Base-by-base conservation (phyloP, 2,329 filamentous ascomycete species). In the Pyrenochaeta sp. region DNA sequence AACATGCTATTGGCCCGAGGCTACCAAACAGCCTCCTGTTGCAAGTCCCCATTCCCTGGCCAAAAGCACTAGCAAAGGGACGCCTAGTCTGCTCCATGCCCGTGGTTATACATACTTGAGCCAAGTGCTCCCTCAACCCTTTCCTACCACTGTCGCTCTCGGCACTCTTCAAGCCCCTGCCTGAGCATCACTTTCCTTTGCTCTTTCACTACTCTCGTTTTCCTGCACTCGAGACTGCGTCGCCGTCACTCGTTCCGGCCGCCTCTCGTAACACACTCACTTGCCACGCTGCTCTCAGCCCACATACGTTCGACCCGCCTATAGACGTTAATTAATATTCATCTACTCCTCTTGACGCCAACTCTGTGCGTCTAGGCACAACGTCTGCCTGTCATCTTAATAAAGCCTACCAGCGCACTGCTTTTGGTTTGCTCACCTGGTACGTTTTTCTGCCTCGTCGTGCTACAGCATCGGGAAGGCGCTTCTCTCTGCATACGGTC, bases 181-280 rank as follows among this genome's bases (percentile, higher is more conserved):
- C 60, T 53, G n/a, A n/a, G 42, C 56, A 60, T 56, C 53, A 48
- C 32, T 46, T n/a, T 44, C 38, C 23, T 51, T 48, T 34, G 44
- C 57, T 51, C 36, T 45, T 46, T 40, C 29, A 35, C 42, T 15
- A 56, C 50, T 24, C 35, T 53, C 45, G 50, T 60, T 53, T 32
- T 37, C 35, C 34, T 37, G 48, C 42, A 48, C 28, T 30, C 23
- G 39, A 27, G 31, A 11, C 26, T 44, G 24, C 28, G 46, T 41
- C 45, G 55, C 53, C 49, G 59, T 61, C 60, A 61, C 58, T 65
- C 60, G 58, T 64, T 62, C 48, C 54, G 44, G 41, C 54, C 41
- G 27, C 44, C 39, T 23, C 11, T 18, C 37, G 15, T 32, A 35
- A 22, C 17, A 17, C n/a, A n/a, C n/a, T n/a, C n/a, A n/a, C n/a